Evolutionary conservation across 331 rosid species (phyloP), one percentile per base, ranked within the genome.

Genomic region (Acacia concinna): DNA sequence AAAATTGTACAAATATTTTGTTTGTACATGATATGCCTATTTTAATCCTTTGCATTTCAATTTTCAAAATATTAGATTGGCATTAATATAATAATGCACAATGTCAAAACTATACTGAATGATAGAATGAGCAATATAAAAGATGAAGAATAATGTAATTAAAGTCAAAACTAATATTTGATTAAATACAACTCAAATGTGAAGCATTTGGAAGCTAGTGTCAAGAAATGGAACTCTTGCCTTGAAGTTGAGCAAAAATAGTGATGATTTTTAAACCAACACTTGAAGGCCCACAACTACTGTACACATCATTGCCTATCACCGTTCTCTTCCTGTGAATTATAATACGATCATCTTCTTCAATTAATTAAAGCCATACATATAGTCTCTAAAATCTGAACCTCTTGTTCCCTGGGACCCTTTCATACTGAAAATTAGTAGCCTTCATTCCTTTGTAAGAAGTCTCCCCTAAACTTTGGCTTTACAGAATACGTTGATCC

Each of bases 91-190:
- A 38, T 38, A 38, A 54, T 21, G 62, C 14, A 7, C 10, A 21
- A 21, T 12, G 62, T 54, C 62, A n/a, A 54, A 54, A 8, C 13
- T 27, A 14, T 23, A 34, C 30, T 27, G 7, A 71, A 79, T 27
- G 32, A 49, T 49, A 49, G 15, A 62, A 6, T 18, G 43, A 73
- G 14, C 18, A 38, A 8, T 38, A 38, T 27, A 31, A 23, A 23
- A 54, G 14, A 54, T 21, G 30, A n/a, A n/a, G 30, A 54, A 21
- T 54, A 72, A 82, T 73, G 25, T 41, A 72, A 82, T 73, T 31
- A 25, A 81, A 84, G 84, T 67, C 78, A 85, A 71, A 37, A 63
- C 21, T 23, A 30, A 56, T 44, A n/a, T n/a, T n/a, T n/a, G 73
- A 71, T 56, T 64, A 32, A 71, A 54, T 64, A 38, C 68, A 49